Conservation (phyloP, 306 rosid genomes). For the Vachellia collinsii region DNA sequence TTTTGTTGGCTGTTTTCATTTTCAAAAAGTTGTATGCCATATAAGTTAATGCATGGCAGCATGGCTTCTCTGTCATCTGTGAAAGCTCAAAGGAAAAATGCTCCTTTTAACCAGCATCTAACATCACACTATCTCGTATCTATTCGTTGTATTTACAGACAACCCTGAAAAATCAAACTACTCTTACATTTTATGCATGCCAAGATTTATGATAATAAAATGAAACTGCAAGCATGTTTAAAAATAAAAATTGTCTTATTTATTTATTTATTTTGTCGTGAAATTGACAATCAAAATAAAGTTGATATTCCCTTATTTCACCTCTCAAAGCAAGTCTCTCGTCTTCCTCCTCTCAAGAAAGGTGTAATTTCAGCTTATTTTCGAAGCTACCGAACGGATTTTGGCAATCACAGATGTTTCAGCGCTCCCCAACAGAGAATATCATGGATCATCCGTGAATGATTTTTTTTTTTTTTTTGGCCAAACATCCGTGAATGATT, state of each 20-base stretch:
- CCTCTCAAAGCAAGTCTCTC: too few species aligned
- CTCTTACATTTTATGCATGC: background rate
- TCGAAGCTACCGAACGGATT: too few species aligned
- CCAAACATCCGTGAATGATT: too few species aligned
- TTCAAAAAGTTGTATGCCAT: constrained; percentile 62
- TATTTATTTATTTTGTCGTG: too few species aligned
- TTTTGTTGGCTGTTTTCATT: constrained; percentile 57
- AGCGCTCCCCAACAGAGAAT: too few species aligned
- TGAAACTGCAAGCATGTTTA: background rate
- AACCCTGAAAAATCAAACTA: background rate
- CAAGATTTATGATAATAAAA: background rate
- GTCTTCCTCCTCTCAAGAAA: too few species aligned
- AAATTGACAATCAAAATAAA: too few species aligned
- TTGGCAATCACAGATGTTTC: too few species aligned
- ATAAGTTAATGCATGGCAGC: constrained; percentile 54
- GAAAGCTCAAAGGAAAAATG: constrained; percentile 37
- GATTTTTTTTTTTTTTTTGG: too few species aligned
- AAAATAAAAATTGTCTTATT: background rate
- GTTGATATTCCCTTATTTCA: too few species aligned
- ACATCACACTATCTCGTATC: background rate
- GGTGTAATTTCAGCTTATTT: too few species aligned
- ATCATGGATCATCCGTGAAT: too few species aligned
- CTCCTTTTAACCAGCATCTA: constrained; percentile 19
- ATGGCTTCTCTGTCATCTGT: constrained; percentile 57
- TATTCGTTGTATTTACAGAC: background rate